Base-by-base conservation (phyloP, 352 stramenopile genomes). In the Thraustochytrium striatum region DNA sequence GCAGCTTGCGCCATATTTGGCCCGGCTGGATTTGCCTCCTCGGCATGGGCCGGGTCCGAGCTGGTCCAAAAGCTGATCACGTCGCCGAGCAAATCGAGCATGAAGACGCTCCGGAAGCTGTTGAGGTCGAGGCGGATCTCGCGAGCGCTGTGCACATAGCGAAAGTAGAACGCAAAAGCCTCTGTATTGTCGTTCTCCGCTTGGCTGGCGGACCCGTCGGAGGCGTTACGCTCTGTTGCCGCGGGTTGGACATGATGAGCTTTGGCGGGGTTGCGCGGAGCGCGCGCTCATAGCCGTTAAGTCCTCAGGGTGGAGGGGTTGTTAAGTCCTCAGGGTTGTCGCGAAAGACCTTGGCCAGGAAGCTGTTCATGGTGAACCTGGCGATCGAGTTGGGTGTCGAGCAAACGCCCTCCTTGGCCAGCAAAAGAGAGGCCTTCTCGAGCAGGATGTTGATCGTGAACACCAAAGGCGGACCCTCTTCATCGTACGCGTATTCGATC, bases 131-230 rank as follows among this genome's bases (percentile, higher is more conserved):
- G 50, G 16, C 52, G 65, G 35, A 75, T 32, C 28, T 41, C 7
- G 7, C 47, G 39, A 21, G 58, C 44, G 5, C 30, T 55, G 47
- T 75, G 65, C 13, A 75, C 50, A 25, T 75, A 75, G 30, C 65
- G 65, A 68, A 75, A 75, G 52, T 55, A 75, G 52, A 41, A 75
- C n/a, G 65, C 65, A 5, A 75, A 32, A 16, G 21, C 28, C 9
- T n/a, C 19, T 19, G 43, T 72, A 3, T 47, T 30, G 25, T 16
- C 53, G 53, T 5, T 16, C 5, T 47, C 39, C 39, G 13, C 5
- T 5, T 47, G 5, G 39, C 5, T 13, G 5, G 39, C 39, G 39
- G 39, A 5, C 39, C 5, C 39, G 39, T 13, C 13, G 39, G 5
- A 5, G 25, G 16, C 16, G 16, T 19, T 28, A n/a, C 61, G 19